Percentiles rank a stretch among this genome's conserved stretches.
phyloP scores from a whole-genome alignment of 495 filamentous ascomycete species.

The Neurospora sp. region DNA sequence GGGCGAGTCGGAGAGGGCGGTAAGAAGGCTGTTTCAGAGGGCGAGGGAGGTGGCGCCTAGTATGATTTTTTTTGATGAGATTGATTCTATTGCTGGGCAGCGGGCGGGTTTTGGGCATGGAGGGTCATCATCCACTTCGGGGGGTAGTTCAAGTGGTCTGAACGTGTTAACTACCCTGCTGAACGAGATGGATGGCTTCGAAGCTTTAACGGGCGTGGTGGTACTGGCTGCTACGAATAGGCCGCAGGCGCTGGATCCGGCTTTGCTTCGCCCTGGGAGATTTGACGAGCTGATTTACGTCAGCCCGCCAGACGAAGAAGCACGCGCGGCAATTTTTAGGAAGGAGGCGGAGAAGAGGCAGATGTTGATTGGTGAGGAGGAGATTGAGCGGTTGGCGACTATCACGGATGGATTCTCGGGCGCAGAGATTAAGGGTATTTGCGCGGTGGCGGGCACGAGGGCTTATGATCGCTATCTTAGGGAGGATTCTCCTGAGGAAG shows the following conservation, averaged over 20 bases:
- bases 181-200: slow-evolving; percentile 96
- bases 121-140: slow-evolving; percentile 9
- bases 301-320: slow-evolving; percentile 66
- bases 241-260: slow-evolving; percentile 77
- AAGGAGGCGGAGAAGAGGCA: slow-evolving; percentile 52
- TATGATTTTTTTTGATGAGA: slow-evolving; percentile 98
- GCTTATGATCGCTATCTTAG: slow-evolving; percentile 28
- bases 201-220: slow-evolving; percentile 70
- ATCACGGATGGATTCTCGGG: slow-evolving; percentile 75
- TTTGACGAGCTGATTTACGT: slow-evolving; percentile 90
- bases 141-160: slow-evolving; percentile 41
- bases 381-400: slow-evolving; percentile 55
- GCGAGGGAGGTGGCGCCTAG: slow-evolving; percentile 78
- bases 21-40: slow-evolving; percentile 81
- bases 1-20: slow-evolving; percentile 83
- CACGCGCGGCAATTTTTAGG: slow-evolving; percentile 63
- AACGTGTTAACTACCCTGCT: slow-evolving; percentile 87
- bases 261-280: slow-evolving; percentile 77
- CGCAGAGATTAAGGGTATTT: slow-evolving; percentile 79
- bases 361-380: slow-evolving; percentile 49
- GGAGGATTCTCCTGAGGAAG: slow-evolving; percentile 1
- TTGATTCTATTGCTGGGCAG: slow-evolving; percentile 81
- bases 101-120: slow-evolving; percentile 38
- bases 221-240: slow-evolving; percentile 94
- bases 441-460: slow-evolving; percentile 37